Percentiles rank a stretch among this genome's conserved stretches.
These are phyloP conservation scores for Aspergillus tanneri DNA, from an alignment of 2,329 filamentous ascomycete genomes.

Conservation along the genomic window DNA sequence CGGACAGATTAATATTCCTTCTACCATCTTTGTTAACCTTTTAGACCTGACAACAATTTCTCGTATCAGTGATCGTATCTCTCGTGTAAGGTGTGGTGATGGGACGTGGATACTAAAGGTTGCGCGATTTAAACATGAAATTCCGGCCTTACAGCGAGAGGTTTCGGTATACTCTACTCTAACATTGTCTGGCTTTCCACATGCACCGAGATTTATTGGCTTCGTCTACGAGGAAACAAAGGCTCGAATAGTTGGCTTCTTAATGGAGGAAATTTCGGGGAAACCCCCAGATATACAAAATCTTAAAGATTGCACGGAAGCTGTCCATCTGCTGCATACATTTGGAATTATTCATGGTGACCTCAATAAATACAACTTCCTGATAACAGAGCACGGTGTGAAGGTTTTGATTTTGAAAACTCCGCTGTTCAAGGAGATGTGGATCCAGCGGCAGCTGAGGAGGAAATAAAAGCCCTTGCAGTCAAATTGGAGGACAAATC, in stretches of 20 bases:
- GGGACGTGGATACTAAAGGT: slow-evolving; percentile 9
- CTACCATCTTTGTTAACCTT: slow-evolving; percentile 5
- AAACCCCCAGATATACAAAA: slow-evolving; percentile 2
- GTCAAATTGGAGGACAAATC: slow-evolving; percentile 1
- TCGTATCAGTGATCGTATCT: slow-evolving; percentile 10
- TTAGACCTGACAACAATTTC: background rate
- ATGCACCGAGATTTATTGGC: slow-evolving; percentile 8
- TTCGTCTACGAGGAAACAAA: slow-evolving; percentile 13
- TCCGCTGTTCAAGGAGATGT: background rate
- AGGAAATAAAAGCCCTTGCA: slow-evolving; percentile 8
- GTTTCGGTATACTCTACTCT: slow-evolving; percentile 9
- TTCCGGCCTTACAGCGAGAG: slow-evolving; percentile 5
- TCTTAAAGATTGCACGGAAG: slow-evolving; percentile 5
- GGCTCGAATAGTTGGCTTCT: slow-evolving; percentile 9
- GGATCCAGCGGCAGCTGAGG: slow-evolving; percentile 2
- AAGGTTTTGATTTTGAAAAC: slow-evolving; percentile 11
- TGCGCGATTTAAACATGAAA: slow-evolving; percentile 9
- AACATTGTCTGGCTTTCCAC: slow-evolving; percentile 4
- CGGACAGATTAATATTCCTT: background rate
- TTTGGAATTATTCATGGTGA: slow-evolving; percentile 8
- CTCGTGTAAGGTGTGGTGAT: slow-evolving; percentile 1
- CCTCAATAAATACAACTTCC: slow-evolving; percentile 13
- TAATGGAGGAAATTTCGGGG: slow-evolving; percentile 11
- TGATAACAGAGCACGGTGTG: slow-evolving; percentile 7
- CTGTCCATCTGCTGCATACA: slow-evolving; percentile 8